These are phyloP conservation scores for Paramecium sonneborni DNA, from an alignment of 73 alveolate species.

Conservation along the genomic window DNA sequence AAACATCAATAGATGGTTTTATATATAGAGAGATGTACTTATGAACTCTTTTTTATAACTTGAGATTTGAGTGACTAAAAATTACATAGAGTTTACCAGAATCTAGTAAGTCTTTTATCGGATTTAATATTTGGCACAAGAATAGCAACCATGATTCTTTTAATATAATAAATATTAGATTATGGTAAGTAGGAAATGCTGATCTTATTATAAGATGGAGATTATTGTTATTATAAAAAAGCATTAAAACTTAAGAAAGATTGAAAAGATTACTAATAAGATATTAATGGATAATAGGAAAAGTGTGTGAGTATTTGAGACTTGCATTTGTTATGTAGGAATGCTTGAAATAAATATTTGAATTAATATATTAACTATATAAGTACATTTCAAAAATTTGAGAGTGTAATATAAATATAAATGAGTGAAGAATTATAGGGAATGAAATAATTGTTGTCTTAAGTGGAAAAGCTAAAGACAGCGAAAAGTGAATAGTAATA, in stretches of 20 bases:
- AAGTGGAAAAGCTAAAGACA: slow-evolving; percentile 24
- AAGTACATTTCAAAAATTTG: neutral
- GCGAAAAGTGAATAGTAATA: slow-evolving; percentile 1
- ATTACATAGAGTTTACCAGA: too few relatives aligned
- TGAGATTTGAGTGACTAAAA: too few relatives aligned
- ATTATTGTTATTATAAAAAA: neutral
- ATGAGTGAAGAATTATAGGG: slow-evolving; percentile 4
- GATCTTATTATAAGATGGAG: neutral
- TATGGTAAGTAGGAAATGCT: too few relatives aligned
- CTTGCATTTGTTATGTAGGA: neutral
- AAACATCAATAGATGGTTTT: too few relatives aligned
- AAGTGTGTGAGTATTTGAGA: neutral
- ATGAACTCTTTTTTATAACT: too few relatives aligned
- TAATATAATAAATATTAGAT: too few relatives aligned
- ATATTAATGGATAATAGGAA: neutral
- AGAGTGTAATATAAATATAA: neutral
- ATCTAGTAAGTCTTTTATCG: too few relatives aligned
- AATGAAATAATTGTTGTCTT: neutral
- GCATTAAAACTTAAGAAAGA: neutral
- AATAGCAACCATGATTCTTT: too few relatives aligned
- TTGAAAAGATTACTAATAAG: neutral
- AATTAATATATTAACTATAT: neutral
- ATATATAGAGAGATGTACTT: too few relatives aligned
- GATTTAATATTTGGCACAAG: too few relatives aligned
- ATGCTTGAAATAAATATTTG: neutral